Conservation (phyloP, 2,329 filamentous ascomycete genomes). For the Pseudocercospora eumusae region DNA sequence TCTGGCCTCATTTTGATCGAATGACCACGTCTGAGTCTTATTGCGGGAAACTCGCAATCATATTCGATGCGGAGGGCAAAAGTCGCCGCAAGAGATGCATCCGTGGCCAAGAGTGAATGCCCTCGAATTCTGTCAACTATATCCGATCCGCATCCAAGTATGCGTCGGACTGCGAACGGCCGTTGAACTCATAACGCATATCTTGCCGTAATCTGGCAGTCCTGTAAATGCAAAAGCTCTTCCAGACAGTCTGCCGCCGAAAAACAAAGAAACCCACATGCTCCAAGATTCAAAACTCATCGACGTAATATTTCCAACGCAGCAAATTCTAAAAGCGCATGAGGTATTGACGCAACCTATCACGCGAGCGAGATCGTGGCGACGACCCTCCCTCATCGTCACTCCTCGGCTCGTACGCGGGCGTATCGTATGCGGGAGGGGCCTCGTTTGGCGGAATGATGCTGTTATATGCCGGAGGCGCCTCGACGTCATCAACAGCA, state of each 20-base stretch:
- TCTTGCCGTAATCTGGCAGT: not conserved
- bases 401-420: slow-evolving; percentile 35
- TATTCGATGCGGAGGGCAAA: too few species aligned
- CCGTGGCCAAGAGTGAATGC: too few species aligned
- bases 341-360: slow-evolving; percentile 4
- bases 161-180: too few species aligned
- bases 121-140: too few species aligned
- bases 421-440: slow-evolving; percentile 27
- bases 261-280: not conserved
- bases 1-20: too few species aligned
- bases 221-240: not conserved
- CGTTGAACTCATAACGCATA: not conserved
- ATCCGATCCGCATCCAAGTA: too few species aligned
- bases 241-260: not conserved
- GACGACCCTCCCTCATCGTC: slow-evolving; percentile 31
- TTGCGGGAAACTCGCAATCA: too few species aligned
- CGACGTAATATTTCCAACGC: not conserved
- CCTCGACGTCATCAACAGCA: slow-evolving; percentile 32
- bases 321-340: slow-evolving; percentile 4
- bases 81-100: too few species aligned
- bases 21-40: too few species aligned
- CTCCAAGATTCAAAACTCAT: not conserved
- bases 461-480: slow-evolving; percentile 37
- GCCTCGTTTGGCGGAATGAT: slow-evolving; percentile 34
- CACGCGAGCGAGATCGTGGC: slow-evolving; percentile 1